A percentile compares a stretch with the other conserved stretches of the same genome.
phyloP scores from a whole-genome alignment of 495 filamentous ascomycete genomes.

The Penicillium bovifimosum region DNA sequence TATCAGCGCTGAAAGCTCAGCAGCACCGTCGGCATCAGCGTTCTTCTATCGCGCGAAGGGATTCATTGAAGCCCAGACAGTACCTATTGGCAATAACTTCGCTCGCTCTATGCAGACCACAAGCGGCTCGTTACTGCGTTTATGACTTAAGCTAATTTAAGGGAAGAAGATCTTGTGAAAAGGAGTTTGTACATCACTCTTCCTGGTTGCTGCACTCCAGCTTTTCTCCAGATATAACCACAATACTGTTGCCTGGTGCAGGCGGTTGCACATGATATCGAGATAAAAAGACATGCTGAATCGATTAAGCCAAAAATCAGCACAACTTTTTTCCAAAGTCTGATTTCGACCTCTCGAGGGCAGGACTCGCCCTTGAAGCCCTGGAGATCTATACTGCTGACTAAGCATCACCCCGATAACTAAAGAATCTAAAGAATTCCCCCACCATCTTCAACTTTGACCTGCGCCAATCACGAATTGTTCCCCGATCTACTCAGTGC shows the following conservation, averaged over 20 bases:
- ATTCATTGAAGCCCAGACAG: neutral
- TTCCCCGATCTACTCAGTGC: neutral
- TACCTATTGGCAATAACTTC: neutral
- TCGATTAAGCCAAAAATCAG: neutral
- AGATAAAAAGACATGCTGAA: neutral
- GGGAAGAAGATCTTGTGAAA: neutral
- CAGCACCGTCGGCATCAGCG: neutral
- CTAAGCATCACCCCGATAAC: constrained; percentile 3
- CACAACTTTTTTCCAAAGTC: neutral
- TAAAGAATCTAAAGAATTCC: constrained; percentile 6
- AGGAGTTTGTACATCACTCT: neutral
- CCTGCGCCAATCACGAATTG: neutral
- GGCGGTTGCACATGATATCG: neutral
- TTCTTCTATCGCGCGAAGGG: neutral
- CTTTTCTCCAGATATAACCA: neutral
- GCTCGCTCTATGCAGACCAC: neutral
- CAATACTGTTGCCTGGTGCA: neutral
- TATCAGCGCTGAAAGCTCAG: neutral
- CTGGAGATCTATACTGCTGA: constrained; percentile 6
- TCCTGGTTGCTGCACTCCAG: neutral
- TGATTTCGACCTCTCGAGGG: neutral
- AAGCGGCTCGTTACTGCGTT: no score
- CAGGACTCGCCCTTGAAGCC: neutral
- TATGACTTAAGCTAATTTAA: neutral
- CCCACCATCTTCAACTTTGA: constrained; percentile 4